phyloP scores from a whole-genome alignment of 78 protist species.

The Isochrysis galbana region DNA sequence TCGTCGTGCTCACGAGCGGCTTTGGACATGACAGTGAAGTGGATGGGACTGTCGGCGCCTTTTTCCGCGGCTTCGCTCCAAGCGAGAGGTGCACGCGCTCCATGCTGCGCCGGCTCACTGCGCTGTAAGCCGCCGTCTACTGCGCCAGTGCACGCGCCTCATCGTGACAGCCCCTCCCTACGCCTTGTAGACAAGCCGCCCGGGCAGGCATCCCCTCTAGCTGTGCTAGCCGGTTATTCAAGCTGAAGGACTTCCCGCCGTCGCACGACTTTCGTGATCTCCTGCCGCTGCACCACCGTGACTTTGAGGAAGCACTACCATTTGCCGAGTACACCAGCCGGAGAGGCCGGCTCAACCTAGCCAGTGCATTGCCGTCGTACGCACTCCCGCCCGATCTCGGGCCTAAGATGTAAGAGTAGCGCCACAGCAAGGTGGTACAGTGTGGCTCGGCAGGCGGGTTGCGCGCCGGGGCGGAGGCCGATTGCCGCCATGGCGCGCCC shows the following conservation, averaged over 20 bases:
- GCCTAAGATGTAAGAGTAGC: neutral
- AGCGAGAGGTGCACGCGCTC: neutral
- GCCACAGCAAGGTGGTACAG: neutral
- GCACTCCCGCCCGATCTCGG: conserved; percentile 14
- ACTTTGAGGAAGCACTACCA: neutral
- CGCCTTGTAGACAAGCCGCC: too few relatives aligned
- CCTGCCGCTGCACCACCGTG: neutral
- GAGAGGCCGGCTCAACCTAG: neutral
- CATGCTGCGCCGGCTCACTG: neutral
- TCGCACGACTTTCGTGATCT: neutral
- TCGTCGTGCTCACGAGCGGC: neutral
- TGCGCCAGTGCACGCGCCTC: too few relatives aligned
- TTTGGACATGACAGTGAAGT: neutral
- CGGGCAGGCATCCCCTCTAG: too few relatives aligned
- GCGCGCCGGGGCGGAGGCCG: neutral
- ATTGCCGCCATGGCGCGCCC: neutral
- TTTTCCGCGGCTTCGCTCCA: neutral
- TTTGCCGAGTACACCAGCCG: neutral
- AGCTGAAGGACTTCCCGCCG: conserved; percentile 5
- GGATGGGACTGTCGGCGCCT: neutral
- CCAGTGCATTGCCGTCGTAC: neutral
- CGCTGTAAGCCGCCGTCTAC: too few relatives aligned
- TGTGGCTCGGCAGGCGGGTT: too few relatives aligned
- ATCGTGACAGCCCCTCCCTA: too few relatives aligned
- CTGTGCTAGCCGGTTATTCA: neutral